phyloP scores from a whole-genome alignment of 345 rosid species.

The Brassica nigra region DNA sequence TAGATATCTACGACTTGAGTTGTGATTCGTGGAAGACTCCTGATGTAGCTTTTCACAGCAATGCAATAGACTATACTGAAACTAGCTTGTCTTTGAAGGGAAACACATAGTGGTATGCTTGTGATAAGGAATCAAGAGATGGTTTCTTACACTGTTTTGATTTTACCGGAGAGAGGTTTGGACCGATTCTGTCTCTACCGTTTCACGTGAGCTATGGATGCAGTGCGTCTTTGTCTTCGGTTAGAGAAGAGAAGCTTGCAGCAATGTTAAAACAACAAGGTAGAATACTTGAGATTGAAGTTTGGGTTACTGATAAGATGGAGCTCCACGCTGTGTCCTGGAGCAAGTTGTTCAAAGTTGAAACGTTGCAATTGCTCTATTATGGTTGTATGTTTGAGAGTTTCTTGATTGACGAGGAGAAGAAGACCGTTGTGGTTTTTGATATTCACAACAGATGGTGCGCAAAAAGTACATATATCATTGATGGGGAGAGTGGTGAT shows the following conservation, averaged over 20 bases:
- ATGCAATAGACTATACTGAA: too few species aligned
- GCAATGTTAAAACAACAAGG: neutral
- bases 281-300: neutral
- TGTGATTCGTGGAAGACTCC: neutral
- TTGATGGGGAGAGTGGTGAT: neutral
- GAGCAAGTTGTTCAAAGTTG: neutral
- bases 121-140: neutral
- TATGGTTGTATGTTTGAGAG: neutral
- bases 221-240: neutral
- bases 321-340: neutral
- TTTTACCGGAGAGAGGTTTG: neutral
- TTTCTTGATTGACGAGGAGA: neutral
- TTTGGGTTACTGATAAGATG: neutral
- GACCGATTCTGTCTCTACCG: neutral
- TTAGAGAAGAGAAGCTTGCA: neutral
- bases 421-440: neutral
- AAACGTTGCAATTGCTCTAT: neutral
- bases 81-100: neutral
- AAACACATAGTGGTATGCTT: neutral
- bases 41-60: neutral
- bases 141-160: neutral
- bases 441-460: neutral
- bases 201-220: neutral
- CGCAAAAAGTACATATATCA: neutral
- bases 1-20: neutral